Evolutionary conservation across 2,329 filamentous ascomycete genomes (phyloP).

Genomic region (Onygenales sp.): DNA sequence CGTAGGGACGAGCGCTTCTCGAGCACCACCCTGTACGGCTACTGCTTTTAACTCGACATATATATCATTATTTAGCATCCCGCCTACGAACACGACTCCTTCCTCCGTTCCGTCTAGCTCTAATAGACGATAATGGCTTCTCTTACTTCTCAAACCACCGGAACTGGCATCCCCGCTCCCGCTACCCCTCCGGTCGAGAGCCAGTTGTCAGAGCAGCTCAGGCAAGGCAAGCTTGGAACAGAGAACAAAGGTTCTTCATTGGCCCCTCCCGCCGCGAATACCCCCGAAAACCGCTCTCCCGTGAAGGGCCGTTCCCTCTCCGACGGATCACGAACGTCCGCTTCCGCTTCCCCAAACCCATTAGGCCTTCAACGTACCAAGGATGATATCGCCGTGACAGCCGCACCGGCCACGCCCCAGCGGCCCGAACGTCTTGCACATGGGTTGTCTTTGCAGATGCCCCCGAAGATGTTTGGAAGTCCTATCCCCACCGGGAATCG

Average conservation of each 20-base stretch:
- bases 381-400: constrained; percentile 53
- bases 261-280: neutral
- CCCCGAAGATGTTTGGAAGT: constrained; percentile 36
- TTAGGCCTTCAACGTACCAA: constrained; percentile 49
- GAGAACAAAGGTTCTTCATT: constrained; percentile 9
- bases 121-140: neutral
- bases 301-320: constrained; percentile 55
- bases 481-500: constrained; percentile 47
- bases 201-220: constrained; percentile 28
- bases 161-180: neutral
- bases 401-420: constrained; percentile 60
- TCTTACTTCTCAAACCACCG: neutral
- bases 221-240: constrained; percentile 16
- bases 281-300: constrained; percentile 16
- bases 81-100: neutral
- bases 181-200: constrained; percentile 20
- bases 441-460: constrained; percentile 63
- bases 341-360: constrained; percentile 52
- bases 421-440: constrained; percentile 54
- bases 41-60: neutral
- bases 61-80: neutral
- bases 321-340: constrained; percentile 50
- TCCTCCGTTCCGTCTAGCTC: neutral
- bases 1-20: neutral
- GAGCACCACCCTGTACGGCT: neutral